Evolutionary conservation across 768 basidiomycete genomes (phyloP), one percentile per base, ranked within the genome.

Genomic region (Dacryopinax spathularia): DNA sequence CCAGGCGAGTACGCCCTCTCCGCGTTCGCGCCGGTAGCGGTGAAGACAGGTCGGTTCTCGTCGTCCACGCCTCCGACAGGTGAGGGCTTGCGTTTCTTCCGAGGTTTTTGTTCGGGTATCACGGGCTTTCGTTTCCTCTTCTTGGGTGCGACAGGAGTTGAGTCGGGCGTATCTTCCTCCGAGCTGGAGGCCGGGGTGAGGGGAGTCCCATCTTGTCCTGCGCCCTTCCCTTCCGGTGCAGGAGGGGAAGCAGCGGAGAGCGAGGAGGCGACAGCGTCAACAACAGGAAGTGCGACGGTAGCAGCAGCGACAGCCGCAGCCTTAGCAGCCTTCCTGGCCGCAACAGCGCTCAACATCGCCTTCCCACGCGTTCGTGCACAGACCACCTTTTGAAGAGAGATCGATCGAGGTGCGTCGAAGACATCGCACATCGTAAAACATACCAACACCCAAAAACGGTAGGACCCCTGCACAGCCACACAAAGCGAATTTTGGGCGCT

Each of bases 291-390:
- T 18, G 18, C 39, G 18, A 18, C 18, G 18, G 33, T 2, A 10
- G 20, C 7, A 18, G 5, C 36, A n/a, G n/a, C 35, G 1, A 56
- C 18, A 1, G 20, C 29, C 6, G 64, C 44, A 5, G 62, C 65
- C 25, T 61, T 48, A 70, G 83, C 78, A 3, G 84, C 84, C 69
- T 84, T 87, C 34, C 87, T 80, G 1, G 86, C 86, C 31, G 86
- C 86, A 59, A 89, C 75, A 1, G 87, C 87, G 69, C 85, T 87
- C 60, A 88, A 75, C 86, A 87, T 87, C 1, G 1, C n/a, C n/a
- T n/a, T n/a, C n/a, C n/a, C n/a, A n/a, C n/a, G n/a, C n/a, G n/a
- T 10, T 31, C 48, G 3, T 20, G 20, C 4, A 3, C 48, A 7
- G 7, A 56, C 13, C 36, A 37, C 10, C 12, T 37, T 37, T 37